Evolutionary conservation across 1,139 yeast species (phyloP), one percentile per base, ranked within the genome.

Genomic region (Suhomyces panamericanus): DNA sequence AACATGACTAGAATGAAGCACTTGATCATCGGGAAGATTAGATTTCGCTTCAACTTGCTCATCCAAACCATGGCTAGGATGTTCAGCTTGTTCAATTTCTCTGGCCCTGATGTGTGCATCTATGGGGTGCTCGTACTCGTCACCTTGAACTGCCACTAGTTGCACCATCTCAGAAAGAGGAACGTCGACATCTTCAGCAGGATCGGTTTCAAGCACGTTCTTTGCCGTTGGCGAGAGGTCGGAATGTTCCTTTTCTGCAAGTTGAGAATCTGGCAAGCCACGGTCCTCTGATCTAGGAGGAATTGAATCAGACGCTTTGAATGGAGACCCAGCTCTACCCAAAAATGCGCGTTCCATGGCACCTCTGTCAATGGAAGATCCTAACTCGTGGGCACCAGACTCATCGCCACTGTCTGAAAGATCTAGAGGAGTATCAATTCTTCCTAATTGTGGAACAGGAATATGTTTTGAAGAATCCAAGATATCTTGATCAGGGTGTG

Each of bases 391-490:
- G 7, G 32, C 22, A 28, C 16, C 37, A 14, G 38, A 40, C 11
- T 41, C 39, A 2, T 42, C 48, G 7, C 24, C 32, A 16, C 38
- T 40, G 14, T 38, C 46, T 11, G 34, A 37, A 12, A 38, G 33
- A n/a, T 39, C 30, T 10, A 37, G 45, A 8, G 39, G 36, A 13
- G 33, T 28, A 15, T 30, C 41, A n/a, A 49, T 27, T 13, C 38
- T 46, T 22, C 43, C 37, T 20, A 49, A 44, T 15, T 32, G 39
- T 11, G 51, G 51, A 38, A 44, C 49, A 8, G 48, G 47, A 35
- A 48, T 48, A 26, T 37, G 41, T 11, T 26, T 34, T 9, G 14
- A 15, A 20, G 16, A 17, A 4, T 9, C 22, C 27, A 11, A 33
- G 6, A 13, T 5, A 4, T 39, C 40, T 9, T 14, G 12, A 1